Conservation (phyloP, 345 rosid genomes). For the Brassica incana region DNA sequence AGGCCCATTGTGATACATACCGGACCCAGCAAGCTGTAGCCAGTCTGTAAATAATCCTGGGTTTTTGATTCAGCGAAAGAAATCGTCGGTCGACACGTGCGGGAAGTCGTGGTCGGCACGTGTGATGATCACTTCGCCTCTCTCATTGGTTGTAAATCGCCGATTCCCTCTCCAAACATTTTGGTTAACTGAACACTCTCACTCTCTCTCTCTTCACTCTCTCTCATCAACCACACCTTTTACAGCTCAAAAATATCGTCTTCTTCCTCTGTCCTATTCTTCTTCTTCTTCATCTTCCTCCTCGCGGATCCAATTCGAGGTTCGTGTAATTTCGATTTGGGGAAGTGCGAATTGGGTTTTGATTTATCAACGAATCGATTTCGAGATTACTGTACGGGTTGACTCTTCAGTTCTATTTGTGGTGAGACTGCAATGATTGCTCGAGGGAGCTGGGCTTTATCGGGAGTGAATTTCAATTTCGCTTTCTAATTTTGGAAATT, state of each 20-base stretch:
- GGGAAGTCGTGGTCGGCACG: background rate
- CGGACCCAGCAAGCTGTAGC: conserved; percentile 1
- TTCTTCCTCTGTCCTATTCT: conserved; percentile 37
- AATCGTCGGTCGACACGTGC: conserved; percentile 1
- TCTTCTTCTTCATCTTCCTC: conserved; percentile 35
- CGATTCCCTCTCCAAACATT: background rate
- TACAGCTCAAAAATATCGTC: conserved; percentile 48
- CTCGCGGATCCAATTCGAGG: conserved; percentile 50
- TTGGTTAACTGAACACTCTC: background rate
- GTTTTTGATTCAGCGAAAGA: background rate
- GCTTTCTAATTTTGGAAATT: conserved; percentile 17
- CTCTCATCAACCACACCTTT: conserved; percentile 17
- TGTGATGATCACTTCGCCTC: background rate
- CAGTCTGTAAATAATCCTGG: background rate
- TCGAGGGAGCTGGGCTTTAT: conserved; percentile 7
- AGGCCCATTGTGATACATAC: background rate
- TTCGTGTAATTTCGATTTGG: conserved; percentile 2
- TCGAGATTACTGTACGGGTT: conserved; percentile 7
- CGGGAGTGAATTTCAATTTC: background rate
- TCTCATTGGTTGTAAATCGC: background rate
- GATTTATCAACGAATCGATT: conserved; percentile 16
- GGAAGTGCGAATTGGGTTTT: conserved; percentile 1
- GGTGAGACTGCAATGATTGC: conserved; percentile 13
- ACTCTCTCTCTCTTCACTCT: background rate
- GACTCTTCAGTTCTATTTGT: conserved; percentile 23